Evolutionary conservation across 140 eudicot genomes (phyloP), one percentile per base, ranked within the genome.

Genomic region (Erigeron philadelphicus): DNA sequence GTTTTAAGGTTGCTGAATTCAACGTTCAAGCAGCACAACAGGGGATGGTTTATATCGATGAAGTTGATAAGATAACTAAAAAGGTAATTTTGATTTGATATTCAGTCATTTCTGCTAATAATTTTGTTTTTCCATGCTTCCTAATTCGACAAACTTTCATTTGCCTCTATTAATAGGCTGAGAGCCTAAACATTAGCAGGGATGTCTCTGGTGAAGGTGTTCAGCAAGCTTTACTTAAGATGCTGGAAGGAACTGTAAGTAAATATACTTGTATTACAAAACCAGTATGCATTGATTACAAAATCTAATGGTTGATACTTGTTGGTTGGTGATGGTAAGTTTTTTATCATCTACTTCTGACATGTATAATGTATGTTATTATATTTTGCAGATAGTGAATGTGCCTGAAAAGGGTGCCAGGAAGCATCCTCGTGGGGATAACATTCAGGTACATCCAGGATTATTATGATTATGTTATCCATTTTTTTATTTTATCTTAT

Each of bases 201-300:
- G 97, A 91, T 81, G 97, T 91, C 48, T 90, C 97, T 45, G 97
- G 97, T 42, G 97, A 90, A 73, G 97, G 97, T 56, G 96, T 90
- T 72, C 97, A 91, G 80, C 97, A 91, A 83, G 97, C 97, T 19
- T 80, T 91, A 66, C 85, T 91, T 70, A 91, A 91, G 81, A 91
- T 91, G 95, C 84, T 91, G 56, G 97, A 91, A 86, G 97, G 97
- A 83, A 91, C 97, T 67, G 97, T 91, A 76, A 89, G 96, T 79
- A 62, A 42, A 62, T 25, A 48, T 43, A 45, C 72, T 64, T 7
- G 3, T 62, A 31, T 61, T 53, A 7, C 1, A 54, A 69, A 61
- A 35, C 42, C 47, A 9, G 44, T 74, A 6, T 65, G 15, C 44
- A n/a, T 42, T 65, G n/a, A 52, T 17, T 66, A 45, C 67, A 44